Evolutionary conservation across 2,329 filamentous ascomycete species (phyloP), one percentile per base, ranked within the genome.

Genomic region (Penicillium sp.): DNA sequence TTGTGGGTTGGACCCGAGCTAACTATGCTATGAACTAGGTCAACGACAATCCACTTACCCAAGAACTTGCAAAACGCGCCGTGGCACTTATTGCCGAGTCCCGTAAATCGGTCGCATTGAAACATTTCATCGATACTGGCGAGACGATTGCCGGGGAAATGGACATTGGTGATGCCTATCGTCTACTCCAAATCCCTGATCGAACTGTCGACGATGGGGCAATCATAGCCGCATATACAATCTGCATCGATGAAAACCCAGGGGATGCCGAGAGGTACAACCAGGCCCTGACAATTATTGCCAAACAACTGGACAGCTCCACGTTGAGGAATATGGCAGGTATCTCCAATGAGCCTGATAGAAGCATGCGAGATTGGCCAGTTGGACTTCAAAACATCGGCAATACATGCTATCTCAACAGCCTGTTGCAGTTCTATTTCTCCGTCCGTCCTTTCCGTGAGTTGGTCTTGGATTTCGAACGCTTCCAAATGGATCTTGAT

Each of bases 341-440:
- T 1, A 64, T 69, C 38, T 65, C 60, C 16, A 59, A 59, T 4
- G 69, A 72, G 39, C 59, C 70, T 21, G 68, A 70, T 61, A 68
- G 70, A 47, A 68, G 75, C 38, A 70, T 66, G 58, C 73, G 76
- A 46, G 79, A 84, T 31, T 86, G 90, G 73, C 94, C 94, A 0
- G 90, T 96, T 23, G 94, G 94, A 0, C 82, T 97, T 6, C 84
- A 87, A 61, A 99, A 97, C 66, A 96, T 97, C 56, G 92, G 94
- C 58, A 99, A 99, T 69, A 99, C 95, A 0, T 99, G 94, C 73
- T 99, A 99, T 68, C 82, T 99, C 53, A 99, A 99, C 78, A 97
- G 93, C 75, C 83, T 99, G 48, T 81, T 99, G 10, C 94, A 99
- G 55, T 97, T 96, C 70, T 89, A 97, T 64, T 97, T 96, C 72